Base-by-base conservation (phyloP, 129 eudicot genomes). In the Oenanthe sinensis region DNA sequence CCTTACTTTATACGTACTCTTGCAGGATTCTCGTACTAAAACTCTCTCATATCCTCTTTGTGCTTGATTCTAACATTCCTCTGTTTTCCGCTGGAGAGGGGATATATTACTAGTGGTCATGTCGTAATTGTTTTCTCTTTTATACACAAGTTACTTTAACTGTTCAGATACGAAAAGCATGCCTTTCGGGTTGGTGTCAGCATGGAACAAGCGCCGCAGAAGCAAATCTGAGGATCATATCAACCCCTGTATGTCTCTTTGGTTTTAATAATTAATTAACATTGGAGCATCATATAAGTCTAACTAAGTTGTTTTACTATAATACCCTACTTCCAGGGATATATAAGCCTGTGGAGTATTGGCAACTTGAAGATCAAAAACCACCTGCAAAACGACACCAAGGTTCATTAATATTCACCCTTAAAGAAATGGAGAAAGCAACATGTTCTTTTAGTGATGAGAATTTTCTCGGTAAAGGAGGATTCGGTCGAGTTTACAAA, bases 101-200 rank as follows among this genome's bases (percentile, higher is more conserved):
- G 30, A 58, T 58, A n/a, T 4, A 58, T 50, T 58, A 58, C 67
- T 58, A 58, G 30, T 22, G 33, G 15, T 9, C 33, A 60, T 60
- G 68, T 60, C 4, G 68, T 9, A 71, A 17, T 4, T 69, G 44
- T 36, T 8, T 69, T 69, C 26, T 71, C 14, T 36, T 70, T 20
- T 4, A 71, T 11, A 71, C 40, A 37, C 49, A 20, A 22, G 75
- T 40, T 42, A 44, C 36, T 44, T 42, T n/a, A 72, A 26, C 52
- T 72, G 54, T 12, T 44, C 37, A 72, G 54, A 9, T 10, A 72
- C 26, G 17, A 42, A 71, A 44, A 87, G 68, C 86, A 95, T 95
- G 99, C 99, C 99, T 75, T 92, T 95, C 68, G 96, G 97, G 78
- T 79, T 95, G 79, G 99, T 95, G 50, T 90, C 96, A 7, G 97